phyloP scores from a whole-genome alignment of 202 grass and related monocot species.

The Saccharum hybrid region DNA sequence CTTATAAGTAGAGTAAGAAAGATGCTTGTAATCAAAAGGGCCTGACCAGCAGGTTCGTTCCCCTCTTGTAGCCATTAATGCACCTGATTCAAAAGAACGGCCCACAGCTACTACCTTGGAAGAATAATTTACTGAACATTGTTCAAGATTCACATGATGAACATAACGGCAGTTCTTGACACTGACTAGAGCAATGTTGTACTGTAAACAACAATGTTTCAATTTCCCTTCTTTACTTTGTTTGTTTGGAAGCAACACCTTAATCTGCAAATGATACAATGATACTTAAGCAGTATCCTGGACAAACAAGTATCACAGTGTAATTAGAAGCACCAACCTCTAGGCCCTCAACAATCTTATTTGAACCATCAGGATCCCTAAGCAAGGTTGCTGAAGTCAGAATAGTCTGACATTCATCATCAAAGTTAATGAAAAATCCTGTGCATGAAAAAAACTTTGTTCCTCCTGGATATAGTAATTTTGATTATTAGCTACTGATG shows the following conservation, averaged over 20 bases:
- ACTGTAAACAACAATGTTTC: neutral
- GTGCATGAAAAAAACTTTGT: neutral
- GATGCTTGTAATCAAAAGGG: neutral
- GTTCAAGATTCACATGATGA: neutral
- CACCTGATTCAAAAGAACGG: neutral
- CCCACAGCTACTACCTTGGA: neutral
- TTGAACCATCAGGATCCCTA: neutral
- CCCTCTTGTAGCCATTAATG: constrained; percentile 12
- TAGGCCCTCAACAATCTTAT: neutral
- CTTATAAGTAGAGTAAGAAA: neutral
- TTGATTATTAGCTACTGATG: neutral
- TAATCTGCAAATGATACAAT: constrained; percentile 20
- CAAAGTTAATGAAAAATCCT: neutral
- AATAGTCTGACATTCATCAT: neutral
- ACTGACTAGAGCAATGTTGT: constrained; percentile 29
- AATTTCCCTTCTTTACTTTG: neutral
- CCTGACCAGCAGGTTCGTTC: neutral
- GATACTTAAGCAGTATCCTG: neutral
- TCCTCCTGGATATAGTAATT: neutral
- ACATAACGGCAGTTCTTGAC: neutral
- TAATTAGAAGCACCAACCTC: constrained; percentile 16
- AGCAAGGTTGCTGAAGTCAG: constrained; percentile 26
- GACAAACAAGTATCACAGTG: neutral
- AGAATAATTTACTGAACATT: too few species aligned
- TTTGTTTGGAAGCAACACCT: neutral